A percentile compares a stretch with the other conserved stretches of the same genome.
Conservation (phyloP, 257 asterid species). For the Perilla frutescens region DNA sequence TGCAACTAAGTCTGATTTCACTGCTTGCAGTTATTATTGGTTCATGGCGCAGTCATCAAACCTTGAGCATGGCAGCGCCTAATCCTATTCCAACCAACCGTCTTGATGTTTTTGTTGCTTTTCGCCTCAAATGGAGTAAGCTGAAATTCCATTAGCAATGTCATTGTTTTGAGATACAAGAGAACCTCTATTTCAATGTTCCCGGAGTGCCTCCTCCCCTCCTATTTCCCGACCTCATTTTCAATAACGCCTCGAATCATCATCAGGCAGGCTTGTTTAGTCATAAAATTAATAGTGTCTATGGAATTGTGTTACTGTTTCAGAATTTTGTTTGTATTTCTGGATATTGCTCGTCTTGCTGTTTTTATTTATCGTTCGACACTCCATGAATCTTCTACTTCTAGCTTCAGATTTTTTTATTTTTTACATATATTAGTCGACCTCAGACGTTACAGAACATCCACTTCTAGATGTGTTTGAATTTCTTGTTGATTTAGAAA, state of each 20-base stretch:
- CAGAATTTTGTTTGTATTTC: slow-evolving; percentile 20
- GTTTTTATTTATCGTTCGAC: background rate
- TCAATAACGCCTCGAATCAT: slow-evolving; percentile 39
- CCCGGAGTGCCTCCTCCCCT: background rate
- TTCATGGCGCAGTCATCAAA: slow-evolving; percentile 4
- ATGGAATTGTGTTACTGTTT: background rate
- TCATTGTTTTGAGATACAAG: slow-evolving; percentile 22
- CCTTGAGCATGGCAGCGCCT: slow-evolving; percentile 24
- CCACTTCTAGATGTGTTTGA: background rate
- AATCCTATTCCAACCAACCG: slow-evolving; percentile 7
- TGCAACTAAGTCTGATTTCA: slow-evolving; percentile 23
- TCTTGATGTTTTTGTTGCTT: slow-evolving; percentile 8
- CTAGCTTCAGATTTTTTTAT: background rate
- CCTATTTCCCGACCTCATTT: slow-evolving; percentile 13
- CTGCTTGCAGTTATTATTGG: slow-evolving; percentile 38
- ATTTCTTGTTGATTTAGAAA: too few relatives aligned
- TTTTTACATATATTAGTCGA: too few relatives aligned
- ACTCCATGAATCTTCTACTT: background rate
- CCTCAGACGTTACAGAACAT: background rate
- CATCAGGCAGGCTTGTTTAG: slow-evolving; percentile 31
- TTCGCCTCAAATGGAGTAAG: slow-evolving; percentile 22
- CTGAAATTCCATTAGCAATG: slow-evolving; percentile 26
- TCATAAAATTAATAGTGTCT: slow-evolving; percentile 3
- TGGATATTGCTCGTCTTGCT: slow-evolving; percentile 2
- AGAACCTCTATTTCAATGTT: slow-evolving; percentile 30